These are phyloP conservation scores for Aspergillus ochraceus DNA, from an alignment of 2,329 filamentous ascomycete species.

Conservation along the genomic window DNA sequence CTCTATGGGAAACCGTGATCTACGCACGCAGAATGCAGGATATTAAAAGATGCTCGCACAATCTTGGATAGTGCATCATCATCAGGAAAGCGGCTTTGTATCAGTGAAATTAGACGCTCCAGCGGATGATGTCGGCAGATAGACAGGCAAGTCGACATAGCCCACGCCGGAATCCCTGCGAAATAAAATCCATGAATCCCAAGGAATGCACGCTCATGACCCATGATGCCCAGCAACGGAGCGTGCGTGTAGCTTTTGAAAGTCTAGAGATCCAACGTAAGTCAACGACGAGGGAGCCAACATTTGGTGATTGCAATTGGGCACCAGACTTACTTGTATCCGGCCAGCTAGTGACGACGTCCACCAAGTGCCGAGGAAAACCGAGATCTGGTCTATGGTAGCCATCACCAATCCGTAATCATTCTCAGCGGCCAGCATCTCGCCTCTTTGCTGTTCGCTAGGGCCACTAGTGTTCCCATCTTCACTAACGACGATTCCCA, in stretches of 20 bases:
- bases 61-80: slow-evolving; percentile 27
- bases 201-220: slow-evolving; percentile 33
- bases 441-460: slow-evolving; percentile 40
- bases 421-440: slow-evolving; percentile 42
- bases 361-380: slow-evolving; percentile 46
- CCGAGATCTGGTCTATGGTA: slow-evolving; percentile 41
- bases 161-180: slow-evolving; percentile 43
- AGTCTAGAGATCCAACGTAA: slow-evolving; percentile 29
- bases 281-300: not conserved
- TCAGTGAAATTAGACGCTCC: slow-evolving; percentile 31
- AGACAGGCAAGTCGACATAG: slow-evolving; percentile 36
- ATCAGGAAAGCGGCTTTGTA: slow-evolving; percentile 28
- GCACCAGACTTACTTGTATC: slow-evolving; percentile 35
- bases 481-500: slow-evolving; percentile 49
- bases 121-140: slow-evolving; percentile 41
- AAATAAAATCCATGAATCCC: slow-evolving; percentile 41
- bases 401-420: slow-evolving; percentile 44
- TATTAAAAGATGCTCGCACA: slow-evolving; percentile 27
- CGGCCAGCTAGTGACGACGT: slow-evolving; percentile 37
- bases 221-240: slow-evolving; percentile 38
- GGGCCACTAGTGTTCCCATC: slow-evolving; percentile 35
- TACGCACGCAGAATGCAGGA: slow-evolving; percentile 32
- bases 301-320: not conserved
- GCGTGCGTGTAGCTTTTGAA: slow-evolving; percentile 39
- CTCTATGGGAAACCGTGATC: not conserved